Evolutionary conservation across 345 rosid genomes (phyloP).

Genomic region (Eucalyptus sp.): DNA sequence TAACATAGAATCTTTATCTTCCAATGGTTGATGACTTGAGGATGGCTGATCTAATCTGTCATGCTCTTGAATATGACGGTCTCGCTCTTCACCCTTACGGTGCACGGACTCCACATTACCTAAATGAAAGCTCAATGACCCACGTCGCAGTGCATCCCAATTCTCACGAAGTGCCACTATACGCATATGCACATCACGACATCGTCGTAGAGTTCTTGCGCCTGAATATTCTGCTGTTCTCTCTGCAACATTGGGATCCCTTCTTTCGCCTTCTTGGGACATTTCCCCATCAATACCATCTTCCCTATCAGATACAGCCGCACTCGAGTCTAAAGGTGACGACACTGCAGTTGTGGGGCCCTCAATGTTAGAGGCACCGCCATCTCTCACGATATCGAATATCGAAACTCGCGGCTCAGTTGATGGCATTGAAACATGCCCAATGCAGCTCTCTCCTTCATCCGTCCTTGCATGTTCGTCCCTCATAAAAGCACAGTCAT

Average conservation of each 20-base stretch:
- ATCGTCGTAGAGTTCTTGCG: conserved; percentile 32
- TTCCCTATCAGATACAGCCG: background rate
- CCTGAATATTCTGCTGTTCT: background rate
- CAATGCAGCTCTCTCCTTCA: conserved; percentile 3
- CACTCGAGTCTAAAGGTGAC: background rate
- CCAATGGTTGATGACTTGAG: background rate
- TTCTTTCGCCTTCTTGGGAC: background rate
- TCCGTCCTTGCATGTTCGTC: conserved; percentile 11
- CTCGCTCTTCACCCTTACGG: background rate
- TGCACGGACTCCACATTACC: background rate
- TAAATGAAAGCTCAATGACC: conserved; percentile 29
- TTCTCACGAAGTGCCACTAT: conserved; percentile 34
- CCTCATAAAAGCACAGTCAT: conserved; percentile 35
- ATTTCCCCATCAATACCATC: background rate
- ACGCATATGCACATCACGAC: conserved; percentile 28
- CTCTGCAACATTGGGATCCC: background rate
- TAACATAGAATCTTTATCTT: background rate
- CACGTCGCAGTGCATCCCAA: conserved; percentile 34
- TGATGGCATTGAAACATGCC: background rate
- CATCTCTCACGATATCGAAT: conserved; percentile 13
- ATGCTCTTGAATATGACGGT: background rate
- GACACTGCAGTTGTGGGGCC: background rate
- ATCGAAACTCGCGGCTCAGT: conserved; percentile 8
- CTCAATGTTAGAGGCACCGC: background rate
- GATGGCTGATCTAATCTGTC: conserved; percentile 7